These are phyloP conservation scores for Aspergillus sp. DNA, from an alignment of 2,329 filamentous ascomycete species.

Conservation along the genomic window DNA sequence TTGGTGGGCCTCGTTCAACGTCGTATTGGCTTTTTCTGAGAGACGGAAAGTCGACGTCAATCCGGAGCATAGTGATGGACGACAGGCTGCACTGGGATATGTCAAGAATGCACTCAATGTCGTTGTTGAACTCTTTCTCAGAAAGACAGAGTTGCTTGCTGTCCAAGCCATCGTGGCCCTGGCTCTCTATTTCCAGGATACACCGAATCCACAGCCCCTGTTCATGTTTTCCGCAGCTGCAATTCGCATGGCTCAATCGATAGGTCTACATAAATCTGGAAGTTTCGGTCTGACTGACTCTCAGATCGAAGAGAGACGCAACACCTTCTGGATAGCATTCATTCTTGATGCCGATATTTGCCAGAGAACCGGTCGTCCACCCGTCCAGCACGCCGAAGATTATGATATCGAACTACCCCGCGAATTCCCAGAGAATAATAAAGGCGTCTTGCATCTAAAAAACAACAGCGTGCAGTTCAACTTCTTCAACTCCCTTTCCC, in stretches of 20 bases:
- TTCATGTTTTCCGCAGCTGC: constrained; percentile 16
- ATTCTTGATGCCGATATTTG: constrained; percentile 19
- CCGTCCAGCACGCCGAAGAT: constrained; percentile 12
- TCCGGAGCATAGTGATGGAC: constrained; percentile 5
- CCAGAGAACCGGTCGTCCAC: constrained; percentile 13
- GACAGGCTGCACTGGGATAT: constrained; percentile 13
- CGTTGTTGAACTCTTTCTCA: constrained; percentile 12
- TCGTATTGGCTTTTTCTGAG: constrained; percentile 15
- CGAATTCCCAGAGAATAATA: constrained; percentile 4
- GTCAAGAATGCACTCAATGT: constrained; percentile 16
- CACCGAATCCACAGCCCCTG: constrained; percentile 15
- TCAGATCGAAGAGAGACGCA: constrained; percentile 11
- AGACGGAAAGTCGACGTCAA: constrained; percentile 7
- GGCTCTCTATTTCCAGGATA: constrained; percentile 18
- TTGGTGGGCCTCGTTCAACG: constrained; percentile 15
- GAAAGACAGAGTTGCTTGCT: constrained; percentile 10
- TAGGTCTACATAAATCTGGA: constrained; percentile 15
- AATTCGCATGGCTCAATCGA: constrained; percentile 17
- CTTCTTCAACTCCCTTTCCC: constrained; percentile 10
- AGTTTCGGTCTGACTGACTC: constrained; percentile 5
- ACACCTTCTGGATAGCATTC: constrained; percentile 17
- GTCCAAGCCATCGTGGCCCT: constrained; percentile 15
- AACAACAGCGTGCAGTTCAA: constrained; percentile 3
- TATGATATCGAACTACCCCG: constrained; percentile 10
- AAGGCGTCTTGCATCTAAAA: constrained; percentile 6